phyloP scores from a whole-genome alignment of 495 filamentous ascomycete species.

The Lepidopterella palustris region DNA sequence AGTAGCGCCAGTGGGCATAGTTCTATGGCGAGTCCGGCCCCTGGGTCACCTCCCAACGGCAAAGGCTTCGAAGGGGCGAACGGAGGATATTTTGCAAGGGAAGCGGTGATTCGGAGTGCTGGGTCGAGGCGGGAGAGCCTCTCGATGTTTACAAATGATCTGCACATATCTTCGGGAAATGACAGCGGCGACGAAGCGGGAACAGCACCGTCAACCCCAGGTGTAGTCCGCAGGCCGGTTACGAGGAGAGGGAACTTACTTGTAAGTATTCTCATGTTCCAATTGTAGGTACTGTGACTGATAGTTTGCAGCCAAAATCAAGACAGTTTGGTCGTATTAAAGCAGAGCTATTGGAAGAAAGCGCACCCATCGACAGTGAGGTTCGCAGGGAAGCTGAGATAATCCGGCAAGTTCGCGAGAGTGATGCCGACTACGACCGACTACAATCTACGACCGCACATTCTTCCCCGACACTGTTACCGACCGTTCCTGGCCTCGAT shows the following conservation, averaged over 20 bases:
- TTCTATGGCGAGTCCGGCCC: constrained; percentile 60
- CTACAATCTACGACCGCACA: constrained; percentile 48
- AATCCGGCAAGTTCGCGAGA: constrained; percentile 84
- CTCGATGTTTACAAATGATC: constrained; percentile 75
- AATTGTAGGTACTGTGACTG: not conserved
- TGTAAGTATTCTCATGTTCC: constrained; percentile 45
- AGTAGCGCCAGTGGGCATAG: constrained; percentile 65
- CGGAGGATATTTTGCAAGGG: constrained; percentile 32
- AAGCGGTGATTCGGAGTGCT: constrained; percentile 40
- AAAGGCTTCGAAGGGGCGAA: constrained; percentile 33
- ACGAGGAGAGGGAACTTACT: constrained; percentile 82
- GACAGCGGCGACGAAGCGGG: constrained; percentile 69
- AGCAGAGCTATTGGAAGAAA: constrained; percentile 82
- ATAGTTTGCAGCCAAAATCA: constrained; percentile 65
- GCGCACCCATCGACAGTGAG: constrained; percentile 78
- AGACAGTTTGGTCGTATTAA: constrained; percentile 90
- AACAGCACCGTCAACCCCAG: constrained; percentile 41
- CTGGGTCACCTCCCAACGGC: constrained; percentile 56
- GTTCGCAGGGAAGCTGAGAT: constrained; percentile 89
- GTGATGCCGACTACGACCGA: constrained; percentile 44
- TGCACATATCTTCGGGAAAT: constrained; percentile 73
- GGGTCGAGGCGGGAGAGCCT: constrained; percentile 72
- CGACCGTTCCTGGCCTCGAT: constrained; percentile 33
- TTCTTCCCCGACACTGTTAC: constrained; percentile 36
- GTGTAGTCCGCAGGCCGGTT: constrained; percentile 62